phyloP scores from a whole-genome alignment of 2,329 filamentous ascomycete species.

The Penicillium sp. region DNA sequence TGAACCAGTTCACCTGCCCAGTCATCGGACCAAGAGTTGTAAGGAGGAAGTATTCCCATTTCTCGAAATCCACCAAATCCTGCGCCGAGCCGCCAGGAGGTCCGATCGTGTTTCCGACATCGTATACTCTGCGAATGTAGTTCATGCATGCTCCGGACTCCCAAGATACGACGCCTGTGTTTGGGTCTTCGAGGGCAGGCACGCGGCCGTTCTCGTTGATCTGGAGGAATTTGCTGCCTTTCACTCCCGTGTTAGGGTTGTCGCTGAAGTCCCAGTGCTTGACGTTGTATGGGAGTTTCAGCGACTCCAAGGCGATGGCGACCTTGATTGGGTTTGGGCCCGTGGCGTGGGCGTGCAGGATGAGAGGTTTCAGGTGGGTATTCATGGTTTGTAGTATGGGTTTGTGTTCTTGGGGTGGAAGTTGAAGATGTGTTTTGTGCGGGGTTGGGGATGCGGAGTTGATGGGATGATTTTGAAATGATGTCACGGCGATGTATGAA shows the following conservation, averaged over 20 bases:
- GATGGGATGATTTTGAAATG: slow-evolving; percentile 8
- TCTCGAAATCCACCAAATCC: slow-evolving; percentile 44
- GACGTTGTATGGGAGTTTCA: slow-evolving; percentile 40
- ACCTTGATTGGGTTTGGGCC: slow-evolving; percentile 46
- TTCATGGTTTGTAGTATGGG: slow-evolving; percentile 8
- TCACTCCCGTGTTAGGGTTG: slow-evolving; percentile 32
- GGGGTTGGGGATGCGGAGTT: background rate
- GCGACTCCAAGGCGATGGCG: slow-evolving; percentile 40
- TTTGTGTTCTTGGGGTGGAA: background rate
- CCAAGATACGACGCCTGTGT: slow-evolving; percentile 38
- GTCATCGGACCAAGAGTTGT: slow-evolving; percentile 43
- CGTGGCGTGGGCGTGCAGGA: slow-evolving; percentile 40
- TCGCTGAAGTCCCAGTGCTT: slow-evolving; percentile 44
- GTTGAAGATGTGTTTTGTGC: background rate
- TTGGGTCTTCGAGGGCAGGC: slow-evolving; percentile 38
- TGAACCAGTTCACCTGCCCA: slow-evolving; percentile 42
- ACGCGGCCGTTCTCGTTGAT: slow-evolving; percentile 47
- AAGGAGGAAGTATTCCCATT: slow-evolving; percentile 46
- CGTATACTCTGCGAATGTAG: slow-evolving; percentile 41
- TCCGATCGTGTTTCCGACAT: slow-evolving; percentile 38
- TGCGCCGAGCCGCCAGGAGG: slow-evolving; percentile 32
- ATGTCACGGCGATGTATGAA: slow-evolving; percentile 15
- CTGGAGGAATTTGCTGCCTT: slow-evolving; percentile 31
- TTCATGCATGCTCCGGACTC: slow-evolving; percentile 41
- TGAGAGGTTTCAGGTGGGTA: slow-evolving; percentile 31